Percentiles rank a stretch among this genome's conserved stretches.
Conservation (phyloP, 768 basidiomycete species). For the Tylopilus sp. region DNA sequence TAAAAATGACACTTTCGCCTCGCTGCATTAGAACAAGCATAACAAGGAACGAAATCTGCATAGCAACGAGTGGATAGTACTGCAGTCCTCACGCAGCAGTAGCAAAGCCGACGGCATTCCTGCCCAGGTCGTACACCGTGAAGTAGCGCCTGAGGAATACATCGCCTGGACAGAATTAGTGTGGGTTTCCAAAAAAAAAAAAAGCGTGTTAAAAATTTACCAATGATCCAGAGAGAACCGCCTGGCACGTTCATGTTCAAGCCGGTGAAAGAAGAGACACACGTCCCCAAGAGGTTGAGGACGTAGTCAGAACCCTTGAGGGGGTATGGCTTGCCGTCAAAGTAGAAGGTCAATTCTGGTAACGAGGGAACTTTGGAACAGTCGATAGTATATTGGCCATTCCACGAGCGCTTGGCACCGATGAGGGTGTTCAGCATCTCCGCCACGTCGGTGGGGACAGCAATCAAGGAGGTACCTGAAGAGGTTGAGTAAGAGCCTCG, state of each 20-base stretch:
- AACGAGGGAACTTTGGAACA: conserved; percentile 81
- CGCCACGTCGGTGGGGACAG: conserved; percentile 88
- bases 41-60: not conserved
- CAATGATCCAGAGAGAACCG: conserved; percentile 85
- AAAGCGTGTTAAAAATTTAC: conserved; percentile 37
- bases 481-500: conserved; percentile 2
- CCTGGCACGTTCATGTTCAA: conserved; percentile 85
- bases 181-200: not conserved
- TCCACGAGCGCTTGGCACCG: conserved; percentile 93
- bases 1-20: not conserved
- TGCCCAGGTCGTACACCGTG: conserved; percentile 84
- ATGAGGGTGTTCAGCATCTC: conserved; percentile 97
- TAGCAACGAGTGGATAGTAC: not conserved
- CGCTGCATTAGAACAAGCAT: conserved; percentile 11
- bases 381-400: conserved; percentile 90
- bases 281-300: conserved; percentile 86
- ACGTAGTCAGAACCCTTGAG: conserved; percentile 86
- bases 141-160: conserved; percentile 90
- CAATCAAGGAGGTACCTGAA: conserved; percentile 91
- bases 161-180: conserved; percentile 49
- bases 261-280: conserved; percentile 90
- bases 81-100: conserved; percentile 28
- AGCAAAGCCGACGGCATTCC: conserved; percentile 84
- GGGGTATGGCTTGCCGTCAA: conserved; percentile 75
- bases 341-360: conserved; percentile 81